phyloP scores from a whole-genome alignment of 2,329 filamentous ascomycete species.

The Didymella exigua region DNA sequence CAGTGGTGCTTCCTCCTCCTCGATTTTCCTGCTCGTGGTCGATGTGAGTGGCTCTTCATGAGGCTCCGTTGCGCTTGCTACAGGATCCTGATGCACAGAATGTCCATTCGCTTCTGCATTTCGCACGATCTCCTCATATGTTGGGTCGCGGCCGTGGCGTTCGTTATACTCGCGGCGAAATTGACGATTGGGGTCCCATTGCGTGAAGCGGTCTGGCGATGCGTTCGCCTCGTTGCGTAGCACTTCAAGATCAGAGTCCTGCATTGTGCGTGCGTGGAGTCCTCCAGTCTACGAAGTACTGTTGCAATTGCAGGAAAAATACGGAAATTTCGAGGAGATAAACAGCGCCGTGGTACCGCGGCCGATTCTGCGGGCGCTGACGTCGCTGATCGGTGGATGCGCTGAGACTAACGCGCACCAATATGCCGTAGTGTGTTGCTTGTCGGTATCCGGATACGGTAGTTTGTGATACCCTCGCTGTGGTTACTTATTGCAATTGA shows the following conservation, averaged over 20 bases:
- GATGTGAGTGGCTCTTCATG: constrained; percentile 10
- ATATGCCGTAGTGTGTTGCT: constrained; percentile 10
- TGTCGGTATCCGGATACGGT: constrained; percentile 7
- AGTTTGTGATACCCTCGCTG: background rate
- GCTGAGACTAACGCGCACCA: constrained; percentile 3
- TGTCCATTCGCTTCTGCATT: constrained; percentile 14
- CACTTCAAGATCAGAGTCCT: constrained; percentile 40
- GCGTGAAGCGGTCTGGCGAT: constrained; percentile 30
- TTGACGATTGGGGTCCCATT: constrained; percentile 39
- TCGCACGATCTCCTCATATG: constrained; percentile 16
- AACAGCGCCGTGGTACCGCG: background rate
- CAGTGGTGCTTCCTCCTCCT: constrained; percentile 31
- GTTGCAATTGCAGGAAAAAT: background rate
- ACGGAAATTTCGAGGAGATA: background rate
- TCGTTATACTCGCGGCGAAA: constrained; percentile 35
- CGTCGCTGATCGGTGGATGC: constrained; percentile 12
- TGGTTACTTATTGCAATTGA: background rate
- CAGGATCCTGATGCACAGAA: constrained; percentile 1
- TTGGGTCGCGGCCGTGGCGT: constrained; percentile 27
- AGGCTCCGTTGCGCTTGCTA: background rate
- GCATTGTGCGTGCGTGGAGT: constrained; percentile 22
- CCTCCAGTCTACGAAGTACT: background rate
- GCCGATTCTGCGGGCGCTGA: constrained; percentile 8
- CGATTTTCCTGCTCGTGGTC: constrained; percentile 5
- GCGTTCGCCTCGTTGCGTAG: constrained; percentile 39